Conservation (phyloP, 768 basidiomycete genomes). For the Hygrocybe coccinea region DNA sequence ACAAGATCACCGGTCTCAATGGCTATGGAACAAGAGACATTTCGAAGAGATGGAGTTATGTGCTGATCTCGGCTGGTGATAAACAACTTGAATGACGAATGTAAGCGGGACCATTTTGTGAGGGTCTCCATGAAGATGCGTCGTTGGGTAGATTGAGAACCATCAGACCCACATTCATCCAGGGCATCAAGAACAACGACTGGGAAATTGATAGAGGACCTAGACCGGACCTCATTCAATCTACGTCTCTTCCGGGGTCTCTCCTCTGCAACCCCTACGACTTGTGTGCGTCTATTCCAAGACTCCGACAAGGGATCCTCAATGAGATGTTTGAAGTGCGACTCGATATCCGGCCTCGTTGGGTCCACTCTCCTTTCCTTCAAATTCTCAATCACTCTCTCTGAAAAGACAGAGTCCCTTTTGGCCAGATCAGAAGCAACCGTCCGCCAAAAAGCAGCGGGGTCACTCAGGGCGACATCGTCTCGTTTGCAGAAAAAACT, state of each 20-base stretch:
- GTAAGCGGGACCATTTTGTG: not conserved
- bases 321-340: not conserved
- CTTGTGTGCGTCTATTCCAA: not conserved
- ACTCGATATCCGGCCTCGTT: too few relatives aligned
- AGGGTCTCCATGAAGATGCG: not conserved
- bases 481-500: not conserved
- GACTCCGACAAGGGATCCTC: not conserved
- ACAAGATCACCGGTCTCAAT: not conserved
- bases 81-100: not conserved
- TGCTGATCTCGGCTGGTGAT: conserved; percentile 5
- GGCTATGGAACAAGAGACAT: not conserved
- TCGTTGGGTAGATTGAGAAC: conserved; percentile 16
- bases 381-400: not conserved
- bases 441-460: not conserved
- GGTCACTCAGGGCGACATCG: not conserved
- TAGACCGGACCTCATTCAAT: too few relatives aligned
- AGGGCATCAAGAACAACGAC: conserved; percentile 25
- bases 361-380: too few relatives aligned
- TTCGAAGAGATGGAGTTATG: not conserved
- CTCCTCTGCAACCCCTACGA: too few relatives aligned
- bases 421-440: not conserved
- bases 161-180: conserved; percentile 8
- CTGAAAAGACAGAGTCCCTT: not conserved
- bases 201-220: not conserved
- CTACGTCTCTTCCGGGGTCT: too few relatives aligned